Conservation (phyloP, 2,329 filamentous ascomycete genomes). For the Talaromyces sp. region DNA sequence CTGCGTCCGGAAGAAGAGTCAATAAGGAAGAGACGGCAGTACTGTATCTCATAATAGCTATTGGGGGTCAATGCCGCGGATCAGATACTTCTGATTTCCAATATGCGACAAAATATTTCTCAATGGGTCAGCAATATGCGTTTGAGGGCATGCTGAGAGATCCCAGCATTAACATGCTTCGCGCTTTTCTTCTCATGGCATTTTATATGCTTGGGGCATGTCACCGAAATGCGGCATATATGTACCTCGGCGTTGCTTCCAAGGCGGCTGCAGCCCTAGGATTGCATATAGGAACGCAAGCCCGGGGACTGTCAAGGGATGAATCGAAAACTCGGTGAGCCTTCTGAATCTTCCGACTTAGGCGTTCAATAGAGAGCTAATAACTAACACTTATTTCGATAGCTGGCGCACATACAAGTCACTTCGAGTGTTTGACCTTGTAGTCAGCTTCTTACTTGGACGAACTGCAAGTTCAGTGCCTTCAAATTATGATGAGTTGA, state of each 20-base stretch:
- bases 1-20: conserved; percentile 17
- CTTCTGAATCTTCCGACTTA: neutral
- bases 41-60: conserved; percentile 46
- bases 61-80: conserved; percentile 48
- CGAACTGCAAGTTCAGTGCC: conserved; percentile 36
- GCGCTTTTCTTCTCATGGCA: conserved; percentile 52
- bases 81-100: conserved; percentile 26
- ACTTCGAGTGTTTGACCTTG: conserved; percentile 44
- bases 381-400: neutral
- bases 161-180: conserved; percentile 50
- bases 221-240: conserved; percentile 56
- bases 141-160: conserved; percentile 51
- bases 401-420: conserved; percentile 46
- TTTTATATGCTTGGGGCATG: conserved; percentile 58
- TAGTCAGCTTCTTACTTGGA: conserved; percentile 48
- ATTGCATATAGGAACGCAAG: conserved; percentile 40
- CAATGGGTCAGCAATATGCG: conserved; percentile 44
- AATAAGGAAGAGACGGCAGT: conserved; percentile 21
- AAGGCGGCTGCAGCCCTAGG: conserved; percentile 55
- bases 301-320: neutral
- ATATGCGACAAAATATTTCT: conserved; percentile 41
- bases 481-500: neutral
- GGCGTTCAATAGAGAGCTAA: neutral
- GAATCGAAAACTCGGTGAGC: conserved; percentile 5
- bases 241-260: conserved; percentile 58